phyloP scores from a whole-genome alignment of 345 rosid genomes.

The Salix udensis region DNA sequence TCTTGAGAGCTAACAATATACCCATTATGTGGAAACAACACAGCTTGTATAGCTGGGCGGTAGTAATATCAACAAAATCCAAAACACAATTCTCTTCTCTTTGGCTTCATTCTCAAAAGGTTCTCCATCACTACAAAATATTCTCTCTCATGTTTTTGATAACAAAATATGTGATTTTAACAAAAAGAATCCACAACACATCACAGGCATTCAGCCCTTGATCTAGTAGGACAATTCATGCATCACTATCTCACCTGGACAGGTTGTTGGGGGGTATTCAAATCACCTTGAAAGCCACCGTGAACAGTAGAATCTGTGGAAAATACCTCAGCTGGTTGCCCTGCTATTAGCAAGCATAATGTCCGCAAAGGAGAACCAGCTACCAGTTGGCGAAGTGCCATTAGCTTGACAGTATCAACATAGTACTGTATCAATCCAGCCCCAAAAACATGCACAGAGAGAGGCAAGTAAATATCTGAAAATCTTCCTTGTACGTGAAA shows the following conservation, averaged over 20 bases:
- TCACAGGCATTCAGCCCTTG: background rate
- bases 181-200: constrained; percentile 1
- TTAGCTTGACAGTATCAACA: constrained; percentile 84
- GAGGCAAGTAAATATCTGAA: background rate
- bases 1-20: background rate
- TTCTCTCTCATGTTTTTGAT: background rate
- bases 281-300: constrained; percentile 36
- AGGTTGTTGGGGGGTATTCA: constrained; percentile 42
- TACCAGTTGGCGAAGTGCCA: constrained; percentile 88
- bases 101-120: background rate
- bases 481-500: constrained; percentile 9
- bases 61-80: background rate
- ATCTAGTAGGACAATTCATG: background rate
- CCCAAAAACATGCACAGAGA: constrained; percentile 6
- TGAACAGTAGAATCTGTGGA: constrained; percentile 36
- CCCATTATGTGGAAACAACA: background rate
- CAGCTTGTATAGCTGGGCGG: background rate
- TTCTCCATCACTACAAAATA: background rate
- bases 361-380: constrained; percentile 97
- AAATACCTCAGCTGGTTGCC: constrained; percentile 92
- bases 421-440: constrained; percentile 63
- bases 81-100: background rate
- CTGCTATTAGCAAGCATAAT: constrained; percentile 91
- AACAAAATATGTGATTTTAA: background rate
- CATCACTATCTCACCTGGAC: constrained; percentile 49